Evolutionary conservation across 2,329 filamentous ascomycete genomes (phyloP), one percentile per base, ranked within the genome.

Genomic region (Botrytis medusae): DNA sequence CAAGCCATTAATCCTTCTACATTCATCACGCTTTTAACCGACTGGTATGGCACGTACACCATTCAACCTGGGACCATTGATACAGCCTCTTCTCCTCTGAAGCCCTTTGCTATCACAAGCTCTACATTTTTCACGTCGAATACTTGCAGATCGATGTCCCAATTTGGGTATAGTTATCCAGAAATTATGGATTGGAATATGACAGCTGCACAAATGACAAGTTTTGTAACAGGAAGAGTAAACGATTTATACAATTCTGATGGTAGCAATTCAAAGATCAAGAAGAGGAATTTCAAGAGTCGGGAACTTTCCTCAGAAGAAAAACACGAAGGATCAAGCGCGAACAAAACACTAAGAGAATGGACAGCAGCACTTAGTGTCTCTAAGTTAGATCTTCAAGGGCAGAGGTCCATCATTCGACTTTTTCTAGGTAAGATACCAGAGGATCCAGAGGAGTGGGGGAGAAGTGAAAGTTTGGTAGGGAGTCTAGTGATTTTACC

Each of bases 211-310:
- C 84, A 90, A 61, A 32, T 93, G 64, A 84, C 86, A 54, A 86
- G 86, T 74, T 90, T 91, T 77, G 84, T 93, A 40, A 86, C 89
- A 57, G 86, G 88, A 0, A 87, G 89, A 10, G 87, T 92, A 20
- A 85, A 88, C 73, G 84, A 81, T 0, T 81, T 94, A 79, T 87
- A 86, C 75, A 75, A 77, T 48, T 72, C 76, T 1, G 74, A 68
- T 44, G 68, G 69, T 2, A 60, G 70, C 14, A 57, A 57, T 20
- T 69, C 65, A 12, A 72, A 72, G 42, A 72, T 48, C 18, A 72
- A 61, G 51, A 72, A 44, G 32, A 67, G 32, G 10, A 61, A 57
- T 40, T 46, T 68, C 0, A 20, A n/a, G 2, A 40, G 10, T 25
- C 22, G 25, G 48, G 18, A 60, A 40, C 34, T 32, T 60, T 62